Evolutionary conservation across 805 yeast species (phyloP).

Genomic region (Myxozyma udenii): DNA sequence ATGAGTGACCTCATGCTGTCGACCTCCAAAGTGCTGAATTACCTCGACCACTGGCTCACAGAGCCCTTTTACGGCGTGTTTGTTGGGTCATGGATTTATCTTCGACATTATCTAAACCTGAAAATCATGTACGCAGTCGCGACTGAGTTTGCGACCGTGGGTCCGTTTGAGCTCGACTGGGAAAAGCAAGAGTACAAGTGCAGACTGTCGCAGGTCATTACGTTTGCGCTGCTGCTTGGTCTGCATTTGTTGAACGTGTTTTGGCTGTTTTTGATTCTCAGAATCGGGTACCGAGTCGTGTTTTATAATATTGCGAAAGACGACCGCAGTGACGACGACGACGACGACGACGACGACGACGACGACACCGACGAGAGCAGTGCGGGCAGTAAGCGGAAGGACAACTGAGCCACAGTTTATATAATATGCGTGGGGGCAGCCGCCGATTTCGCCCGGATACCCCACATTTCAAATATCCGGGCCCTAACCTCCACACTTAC

Average conservation of each 20-base stretch:
- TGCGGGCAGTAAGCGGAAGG: no score
- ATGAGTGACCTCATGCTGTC: conserved; percentile 86
- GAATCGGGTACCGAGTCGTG: conserved; percentile 68
- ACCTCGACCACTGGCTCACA: conserved; percentile 62
- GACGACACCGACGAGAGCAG: background rate
- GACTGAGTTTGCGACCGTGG: conserved; percentile 82
- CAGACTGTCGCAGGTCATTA: conserved; percentile 89
- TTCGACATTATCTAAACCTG: conserved; percentile 81
- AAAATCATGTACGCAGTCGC: conserved; percentile 72
- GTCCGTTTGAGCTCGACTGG: conserved; percentile 76
- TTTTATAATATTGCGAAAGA: conserved; percentile 62
- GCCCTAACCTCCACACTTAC: no score
- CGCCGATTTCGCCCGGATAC: no score
- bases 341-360: conserved; percentile 42
- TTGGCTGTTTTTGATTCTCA: conserved; percentile 79
- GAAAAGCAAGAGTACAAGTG: conserved; percentile 92
- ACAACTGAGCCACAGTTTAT: no score
- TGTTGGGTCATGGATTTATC: conserved; percentile 71
- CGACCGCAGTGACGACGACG: conserved; percentile 84
- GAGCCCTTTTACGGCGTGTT: conserved; percentile 66
- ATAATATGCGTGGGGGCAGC: no score
- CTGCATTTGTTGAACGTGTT: conserved; percentile 80
- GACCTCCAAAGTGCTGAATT: conserved; percentile 75
- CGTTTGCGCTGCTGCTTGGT: conserved; percentile 69
- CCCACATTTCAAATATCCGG: no score